Conservation (phyloP, 2,329 filamentous ascomycete species). For the Talaromyces sp. region DNA sequence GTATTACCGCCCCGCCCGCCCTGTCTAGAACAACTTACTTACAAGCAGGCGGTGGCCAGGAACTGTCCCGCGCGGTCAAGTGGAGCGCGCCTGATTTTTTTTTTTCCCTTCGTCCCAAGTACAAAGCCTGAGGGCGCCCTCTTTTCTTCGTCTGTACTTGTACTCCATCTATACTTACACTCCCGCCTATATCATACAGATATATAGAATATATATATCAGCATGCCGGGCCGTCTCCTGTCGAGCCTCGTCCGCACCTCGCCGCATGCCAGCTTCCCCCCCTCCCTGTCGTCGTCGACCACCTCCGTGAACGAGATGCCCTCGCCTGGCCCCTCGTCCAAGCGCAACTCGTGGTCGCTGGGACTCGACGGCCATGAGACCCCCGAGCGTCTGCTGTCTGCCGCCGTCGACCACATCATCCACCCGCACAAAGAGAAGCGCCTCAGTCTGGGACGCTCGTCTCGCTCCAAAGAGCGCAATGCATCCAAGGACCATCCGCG, state of each 20-base stretch:
- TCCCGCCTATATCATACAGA: neutral
- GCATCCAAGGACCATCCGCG: constrained; percentile 17
- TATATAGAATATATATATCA: no score
- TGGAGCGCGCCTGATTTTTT: constrained; percentile 4
- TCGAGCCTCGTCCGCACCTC: constrained; percentile 34
- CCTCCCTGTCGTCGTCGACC: constrained; percentile 32
- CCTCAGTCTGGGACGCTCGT: constrained; percentile 26
- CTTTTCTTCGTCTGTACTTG: no score
- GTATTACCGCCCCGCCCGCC: neutral
- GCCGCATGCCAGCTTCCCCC: constrained; percentile 20
- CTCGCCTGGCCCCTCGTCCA: constrained; percentile 10
- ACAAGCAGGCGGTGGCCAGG: no score
- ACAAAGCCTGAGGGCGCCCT: neutral
- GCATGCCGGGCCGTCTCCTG: constrained; percentile 36
- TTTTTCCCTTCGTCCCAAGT: neutral
- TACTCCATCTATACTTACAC: no score
- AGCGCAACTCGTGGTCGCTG: constrained; percentile 21
- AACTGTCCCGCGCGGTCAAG: neutral
- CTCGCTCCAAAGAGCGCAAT: constrained; percentile 32
- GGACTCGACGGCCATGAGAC: constrained; percentile 26
- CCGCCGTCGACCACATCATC: constrained; percentile 39
- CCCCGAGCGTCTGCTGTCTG: constrained; percentile 35
- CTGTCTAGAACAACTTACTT: neutral
- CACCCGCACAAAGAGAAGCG: constrained; percentile 41
- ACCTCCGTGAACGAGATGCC: constrained; percentile 32